Conservation (phyloP, 352 stramenopile genomes). For the Phytophthora pseudosyringae region DNA sequence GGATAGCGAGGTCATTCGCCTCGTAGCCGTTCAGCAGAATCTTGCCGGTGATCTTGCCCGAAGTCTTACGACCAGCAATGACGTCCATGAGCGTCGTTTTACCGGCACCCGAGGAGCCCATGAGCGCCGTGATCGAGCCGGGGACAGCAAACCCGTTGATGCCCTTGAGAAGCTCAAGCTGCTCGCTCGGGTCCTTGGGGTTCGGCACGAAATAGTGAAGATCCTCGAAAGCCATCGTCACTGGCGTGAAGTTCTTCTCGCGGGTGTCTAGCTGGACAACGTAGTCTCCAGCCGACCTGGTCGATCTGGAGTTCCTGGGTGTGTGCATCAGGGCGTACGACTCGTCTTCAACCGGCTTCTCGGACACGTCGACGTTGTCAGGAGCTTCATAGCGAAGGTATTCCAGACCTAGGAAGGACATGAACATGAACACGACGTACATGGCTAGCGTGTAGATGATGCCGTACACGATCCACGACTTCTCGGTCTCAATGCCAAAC, state of each 20-base stretch:
- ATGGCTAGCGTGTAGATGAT: conserved; percentile 25
- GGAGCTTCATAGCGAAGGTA: conserved; percentile 32
- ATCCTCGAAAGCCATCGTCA: conserved; percentile 36
- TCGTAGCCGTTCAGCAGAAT: conserved; percentile 31
- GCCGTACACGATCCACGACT: conserved; percentile 25
- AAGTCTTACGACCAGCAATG: conserved; percentile 30
- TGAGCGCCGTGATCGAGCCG: conserved; percentile 18
- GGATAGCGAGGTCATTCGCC: conserved; percentile 11
- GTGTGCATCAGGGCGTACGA: too few relatives aligned
- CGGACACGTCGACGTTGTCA: too few relatives aligned
- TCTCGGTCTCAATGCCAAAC: conserved; percentile 30
- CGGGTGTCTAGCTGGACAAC: too few relatives aligned
- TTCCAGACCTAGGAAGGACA: conserved; percentile 27
- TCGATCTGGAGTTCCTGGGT: too few relatives aligned
- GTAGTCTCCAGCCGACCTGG: too few relatives aligned
- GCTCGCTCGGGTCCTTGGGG: conserved; percentile 15
- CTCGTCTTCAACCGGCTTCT: too few relatives aligned
- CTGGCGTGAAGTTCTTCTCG: conserved; percentile 27
- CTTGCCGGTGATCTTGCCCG: conserved; percentile 23
- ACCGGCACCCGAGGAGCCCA: conserved; percentile 24
- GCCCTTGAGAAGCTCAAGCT: conserved; percentile 29
- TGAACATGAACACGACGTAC: conserved; percentile 35
- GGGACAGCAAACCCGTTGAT: conserved; percentile 27
- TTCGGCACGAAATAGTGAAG: conserved; percentile 30
- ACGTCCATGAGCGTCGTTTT: conserved; percentile 35